A percentile compares a stretch with the other conserved stretches of the same genome.
Evolutionary conservation across 306 rosid species (phyloP).

Genomic region (Myrica gale): DNA sequence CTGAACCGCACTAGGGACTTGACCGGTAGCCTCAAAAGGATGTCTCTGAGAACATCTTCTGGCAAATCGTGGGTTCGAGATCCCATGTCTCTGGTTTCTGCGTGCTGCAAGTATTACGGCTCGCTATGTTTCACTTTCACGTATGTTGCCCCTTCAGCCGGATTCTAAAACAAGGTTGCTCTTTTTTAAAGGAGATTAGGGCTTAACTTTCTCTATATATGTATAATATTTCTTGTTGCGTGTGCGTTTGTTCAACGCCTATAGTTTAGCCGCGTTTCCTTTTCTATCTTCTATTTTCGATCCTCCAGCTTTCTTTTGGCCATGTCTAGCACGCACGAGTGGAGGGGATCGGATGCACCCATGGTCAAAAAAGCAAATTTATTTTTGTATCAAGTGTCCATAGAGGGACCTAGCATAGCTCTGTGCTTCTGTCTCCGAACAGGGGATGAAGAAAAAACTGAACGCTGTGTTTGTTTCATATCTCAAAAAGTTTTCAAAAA

Average conservation of each 20-base stretch:
- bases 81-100: not conserved
- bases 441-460: too few species aligned
- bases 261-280: not conserved
- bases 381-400: too few species aligned
- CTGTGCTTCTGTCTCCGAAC: too few species aligned
- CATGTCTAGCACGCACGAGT: too few species aligned
- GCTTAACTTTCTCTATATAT: not conserved
- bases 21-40: slow-evolving; percentile 3
- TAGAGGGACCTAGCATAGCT: too few species aligned
- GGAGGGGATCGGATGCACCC: too few species aligned
- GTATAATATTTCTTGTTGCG: not conserved
- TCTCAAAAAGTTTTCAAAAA: too few species aligned
- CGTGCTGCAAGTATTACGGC: not conserved
- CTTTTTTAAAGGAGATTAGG: not conserved
- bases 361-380: too few species aligned
- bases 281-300: too few species aligned
- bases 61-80: not conserved
- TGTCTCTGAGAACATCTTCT: not conserved
- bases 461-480: too few species aligned
- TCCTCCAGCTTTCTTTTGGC: too few species aligned
- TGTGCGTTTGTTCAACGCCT: not conserved
- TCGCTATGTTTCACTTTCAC: not conserved
- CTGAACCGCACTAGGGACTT: not conserved
- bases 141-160: not conserved
- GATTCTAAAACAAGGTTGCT: not conserved